Base-by-base conservation (phyloP, 805 yeast genomes). In the Saccharomycopsis vini region DNA sequence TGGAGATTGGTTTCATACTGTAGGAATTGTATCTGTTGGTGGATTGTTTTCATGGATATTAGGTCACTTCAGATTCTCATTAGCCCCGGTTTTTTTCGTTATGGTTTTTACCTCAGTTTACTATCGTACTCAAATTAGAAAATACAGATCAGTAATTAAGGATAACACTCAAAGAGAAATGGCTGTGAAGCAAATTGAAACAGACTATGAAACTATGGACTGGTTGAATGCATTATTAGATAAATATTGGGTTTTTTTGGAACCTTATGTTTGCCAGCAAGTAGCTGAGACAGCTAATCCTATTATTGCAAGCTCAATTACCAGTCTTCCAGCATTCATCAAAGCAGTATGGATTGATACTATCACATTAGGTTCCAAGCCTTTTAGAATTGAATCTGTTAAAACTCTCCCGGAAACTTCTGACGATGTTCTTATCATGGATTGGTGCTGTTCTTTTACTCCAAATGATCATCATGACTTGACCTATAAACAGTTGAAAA, bases 1-100 rank as follows among this genome's bases (percentile, higher is more conserved):
- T 55, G 98, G 98, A 42, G 97, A 92, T 58, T 92, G 98, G 98
- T 92, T 81, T 58, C 97, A 92, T 61, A 80, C 81, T 42, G 79
- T 81, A n/a, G 95, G 75, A 0, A 70, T 79, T 30, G 65, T 87
- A 46, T 67, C 82, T 24, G 59, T 72, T 19, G 87, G 82, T 5
- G 88, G 83, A 0, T 58, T 83, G 12, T 58, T 82, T 13, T 84
- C 95, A 3, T 89, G 90, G 79, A 52, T 80, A 2, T 54, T 85
- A 33, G 99, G 97, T 7, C 74, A 80, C 63, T 73, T 83, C 51
- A 70, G 77, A 38, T 80, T 89, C 54, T 77, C 88, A 5, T 56
- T 89, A 43, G 92, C 92, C 7, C 86, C 95, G 43, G 77, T 87
- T 35, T 84, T 87, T 57, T 70, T 88, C 51, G 67, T 92, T 30